These are phyloP conservation scores for Dothistroma septosporum DNA, from an alignment of 2,329 filamentous ascomycete genomes.

Conservation along the genomic window DNA sequence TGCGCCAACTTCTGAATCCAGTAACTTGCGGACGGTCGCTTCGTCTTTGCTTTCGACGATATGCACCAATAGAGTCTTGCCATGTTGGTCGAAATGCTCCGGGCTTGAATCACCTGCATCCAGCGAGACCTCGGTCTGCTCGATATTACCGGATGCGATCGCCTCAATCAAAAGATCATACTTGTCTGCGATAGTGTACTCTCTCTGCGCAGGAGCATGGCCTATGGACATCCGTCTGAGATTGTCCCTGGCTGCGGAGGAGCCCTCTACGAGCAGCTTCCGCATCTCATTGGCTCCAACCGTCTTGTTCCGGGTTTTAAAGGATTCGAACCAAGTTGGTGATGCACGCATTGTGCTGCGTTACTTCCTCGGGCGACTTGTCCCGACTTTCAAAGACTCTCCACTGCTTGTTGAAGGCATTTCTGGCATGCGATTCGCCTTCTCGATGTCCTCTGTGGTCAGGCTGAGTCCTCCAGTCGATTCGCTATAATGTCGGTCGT, in stretches of 20 bases:
- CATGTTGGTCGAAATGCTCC: slow-evolving; percentile 12
- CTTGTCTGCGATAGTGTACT: slow-evolving; percentile 15
- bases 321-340: slow-evolving; percentile 19
- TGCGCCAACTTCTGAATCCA: slow-evolving; percentile 19
- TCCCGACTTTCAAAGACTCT: slow-evolving; percentile 4
- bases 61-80: slow-evolving; percentile 23
- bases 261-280: slow-evolving; percentile 9
- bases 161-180: slow-evolving; percentile 16
- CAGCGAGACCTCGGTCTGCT: slow-evolving; percentile 14
- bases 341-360: slow-evolving; percentile 14
- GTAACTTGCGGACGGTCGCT: slow-evolving; percentile 16
- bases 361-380: slow-evolving; percentile 5
- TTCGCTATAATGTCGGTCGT: slow-evolving; percentile 15
- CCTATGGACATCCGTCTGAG: slow-evolving; percentile 12
- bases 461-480: slow-evolving; percentile 7
- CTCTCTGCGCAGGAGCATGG: slow-evolving; percentile 4
- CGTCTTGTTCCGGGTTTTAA: slow-evolving; percentile 18
- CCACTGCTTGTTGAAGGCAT: slow-evolving; percentile 19
- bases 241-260: slow-evolving; percentile 12
- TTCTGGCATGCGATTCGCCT: slow-evolving; percentile 19
- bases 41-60: slow-evolving; percentile 20
- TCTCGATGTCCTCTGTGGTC: slow-evolving; percentile 18
- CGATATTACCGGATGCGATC: slow-evolving; percentile 16
- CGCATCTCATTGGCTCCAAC: slow-evolving; percentile 19
- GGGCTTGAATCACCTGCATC: slow-evolving; percentile 14